Base-by-base conservation (phyloP, 106 monocot species). In the Dendrobium catenatum region DNA sequence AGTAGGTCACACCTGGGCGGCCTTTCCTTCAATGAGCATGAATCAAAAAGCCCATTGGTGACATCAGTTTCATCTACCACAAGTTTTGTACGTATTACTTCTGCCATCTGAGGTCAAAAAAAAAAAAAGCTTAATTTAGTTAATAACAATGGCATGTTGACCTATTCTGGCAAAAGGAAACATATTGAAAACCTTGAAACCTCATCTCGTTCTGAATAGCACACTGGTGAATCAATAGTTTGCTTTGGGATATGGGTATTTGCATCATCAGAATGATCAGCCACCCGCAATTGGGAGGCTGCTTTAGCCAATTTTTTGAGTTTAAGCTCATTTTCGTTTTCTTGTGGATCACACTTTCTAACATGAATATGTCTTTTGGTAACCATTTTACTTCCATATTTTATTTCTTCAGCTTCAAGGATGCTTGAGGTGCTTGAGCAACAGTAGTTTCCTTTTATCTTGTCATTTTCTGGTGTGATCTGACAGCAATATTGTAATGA, bases 231-330 rank as follows among this genome's bases (percentile, higher is more conserved):
- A 51, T 51, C 51, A 51, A 51, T 2, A 51, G 15, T 3, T 13
- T 13, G 51, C 2, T 15, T 51, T 51, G 16, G 15, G 51, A 0
- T 51, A 51, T 51, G 2, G 51, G 51, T 13, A 51, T 51, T 51
- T 51, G 51, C 51, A 13, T 51, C 51, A 51, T 51, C 13, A 13
- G 13, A 10, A 51, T 51, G 13, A 51, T 51, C 51, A 51, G 51
- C 51, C 1, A 15, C 13, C 51, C 13, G 51, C 15, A 19, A 26
- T 15, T 77, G 41, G 73, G 84, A 92, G 20, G 58, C 78, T 29
- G 48, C 85, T 72, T 81, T 37, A 48, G 85, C 85, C 5, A 89
- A 27, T 46, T 80, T 89, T 67, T 78, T 68, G 47, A 87, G 79
- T 55, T 61, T 80, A 44, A 79, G 64, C 33, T 74, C 76, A 82